Base-by-base conservation (phyloP, 2,329 filamentous ascomycete genomes). In the Dactylonectria macrodidyma region DNA sequence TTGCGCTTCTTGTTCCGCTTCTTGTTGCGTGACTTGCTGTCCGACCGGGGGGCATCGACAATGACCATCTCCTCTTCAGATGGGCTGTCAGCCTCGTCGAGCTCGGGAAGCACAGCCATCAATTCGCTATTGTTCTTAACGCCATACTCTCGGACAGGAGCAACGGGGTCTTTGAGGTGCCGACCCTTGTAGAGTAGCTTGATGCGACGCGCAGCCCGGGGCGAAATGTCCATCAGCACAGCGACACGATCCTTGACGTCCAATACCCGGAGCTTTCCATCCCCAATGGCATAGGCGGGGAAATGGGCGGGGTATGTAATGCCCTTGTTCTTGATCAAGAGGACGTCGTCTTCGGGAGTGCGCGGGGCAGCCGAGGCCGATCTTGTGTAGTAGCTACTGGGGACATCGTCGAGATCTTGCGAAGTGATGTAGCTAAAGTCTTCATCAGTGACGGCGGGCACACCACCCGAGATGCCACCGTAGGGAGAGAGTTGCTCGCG, bases 341-440 rank as follows among this genome's bases (percentile, higher is more conserved):
- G 82, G 11, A 94, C 84, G 75, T 95, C 93, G 67, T 93, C 92
- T 69, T 93, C 91, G 71, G 77, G 81, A 47, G 75, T 78, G 67
- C 77, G 78, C 51, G 80, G 73, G 46, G 75, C 73, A 8, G 78
- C 75, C 33, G 81, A 78, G 56, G 76, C 78, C 48, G 79, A 76
- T 58, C 80, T 79, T 33, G 83, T 80, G 65, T 85, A 82, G 69
- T 86, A 85, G 76, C 73, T 71, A 75, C 80, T 75, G 68, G 72
- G 78, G 68, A 76, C 77, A 76, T 83, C 80, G 67, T 89, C 85
- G 46, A 95, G 80, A 75, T 95, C 92, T 75, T 93, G 89, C 33
- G 91, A 90, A n/a, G 92, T 94, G 77, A 95, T 95, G 83, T 95
- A 95, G 78, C 90, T 92, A 80, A 91, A 95, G 82, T 95, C 93